Percentiles rank a stretch among this genome's conserved stretches.
These are phyloP conservation scores for Thraustochytrium sp. DNA, from an alignment of 352 stramenopile genomes.

Conservation along the genomic window DNA sequence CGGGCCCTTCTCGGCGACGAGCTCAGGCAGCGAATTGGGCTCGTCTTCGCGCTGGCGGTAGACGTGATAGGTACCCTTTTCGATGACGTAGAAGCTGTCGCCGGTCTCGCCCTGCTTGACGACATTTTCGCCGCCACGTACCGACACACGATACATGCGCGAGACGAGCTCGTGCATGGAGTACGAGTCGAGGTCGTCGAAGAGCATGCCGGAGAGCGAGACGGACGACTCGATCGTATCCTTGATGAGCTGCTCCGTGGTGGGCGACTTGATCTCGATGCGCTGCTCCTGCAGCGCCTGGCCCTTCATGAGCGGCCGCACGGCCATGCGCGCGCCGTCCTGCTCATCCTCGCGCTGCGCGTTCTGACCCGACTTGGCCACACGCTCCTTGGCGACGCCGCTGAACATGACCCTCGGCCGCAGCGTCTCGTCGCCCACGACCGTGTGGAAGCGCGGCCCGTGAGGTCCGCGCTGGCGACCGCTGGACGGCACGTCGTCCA, in stretches of 20 bases:
- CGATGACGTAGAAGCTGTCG: constrained; percentile 76
- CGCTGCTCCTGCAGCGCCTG: background rate
- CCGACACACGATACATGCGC: constrained; percentile 5
- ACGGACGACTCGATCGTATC: constrained; percentile 27
- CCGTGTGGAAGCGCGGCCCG: background rate
- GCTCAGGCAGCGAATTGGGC: background rate
- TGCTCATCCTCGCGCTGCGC: background rate
- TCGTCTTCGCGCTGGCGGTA: background rate
- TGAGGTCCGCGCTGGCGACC: too few species aligned
- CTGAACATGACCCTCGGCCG: background rate
- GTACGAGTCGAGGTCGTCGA: constrained; percentile 32
- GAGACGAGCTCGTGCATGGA: constrained; percentile 29
- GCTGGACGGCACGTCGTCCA: background rate
- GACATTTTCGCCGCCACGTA: constrained; percentile 68
- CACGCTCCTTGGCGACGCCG: background rate
- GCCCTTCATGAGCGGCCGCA: background rate
- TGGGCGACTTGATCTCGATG: constrained; percentile 6
- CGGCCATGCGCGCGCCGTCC: background rate
- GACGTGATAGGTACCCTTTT: constrained; percentile 10
- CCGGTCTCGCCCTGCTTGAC: constrained; percentile 67
- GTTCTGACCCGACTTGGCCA: background rate
- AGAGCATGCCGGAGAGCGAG: constrained; percentile 27
- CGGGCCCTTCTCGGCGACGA: constrained; percentile 32
- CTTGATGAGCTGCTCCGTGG: constrained; percentile 31
- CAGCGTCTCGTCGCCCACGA: constrained; percentile 6